Conservation (phyloP, 106 monocot species). For the Acorus calamus region DNA sequence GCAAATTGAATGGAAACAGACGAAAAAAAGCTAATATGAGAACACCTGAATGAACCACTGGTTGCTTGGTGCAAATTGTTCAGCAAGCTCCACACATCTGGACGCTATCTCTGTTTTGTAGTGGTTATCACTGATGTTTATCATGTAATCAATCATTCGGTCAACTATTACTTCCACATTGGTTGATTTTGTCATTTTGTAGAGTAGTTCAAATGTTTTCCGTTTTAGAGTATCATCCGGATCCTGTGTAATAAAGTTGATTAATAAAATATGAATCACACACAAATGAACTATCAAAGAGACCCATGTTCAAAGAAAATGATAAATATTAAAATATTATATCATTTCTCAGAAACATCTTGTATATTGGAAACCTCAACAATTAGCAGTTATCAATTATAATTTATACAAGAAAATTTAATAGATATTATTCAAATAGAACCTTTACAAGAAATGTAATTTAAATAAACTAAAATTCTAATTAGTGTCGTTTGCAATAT, state of each 20-base stretch:
- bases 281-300: neutral
- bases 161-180: constrained; percentile 99
- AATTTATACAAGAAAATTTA: too few relatives aligned
- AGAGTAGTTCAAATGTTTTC: constrained; percentile 94
- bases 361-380: too few relatives aligned
- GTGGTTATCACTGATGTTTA: constrained; percentile 80
- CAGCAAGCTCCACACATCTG: constrained; percentile 97
- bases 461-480: too few relatives aligned
- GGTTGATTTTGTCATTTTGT: constrained; percentile 96
- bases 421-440: too few relatives aligned
- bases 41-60: constrained; percentile 97
- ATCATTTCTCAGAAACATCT: neutral
- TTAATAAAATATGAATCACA: neutral
- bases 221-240: constrained; percentile 95
- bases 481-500: too few relatives aligned
- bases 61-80: constrained; percentile 98
- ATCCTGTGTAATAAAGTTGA: constrained; percentile 32
- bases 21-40: neutral
- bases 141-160: constrained; percentile 99
- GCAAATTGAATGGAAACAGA: constrained; percentile 1
- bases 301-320: neutral
- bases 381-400: too few relatives aligned
- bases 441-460: too few relatives aligned
- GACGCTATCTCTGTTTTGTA: constrained; percentile 99
- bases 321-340: too few relatives aligned